Percentiles rank a stretch among this genome's conserved stretches.
Evolutionary conservation across 176 grass and related monocot genomes (phyloP).

Genomic region (Lolium rigidum): DNA sequence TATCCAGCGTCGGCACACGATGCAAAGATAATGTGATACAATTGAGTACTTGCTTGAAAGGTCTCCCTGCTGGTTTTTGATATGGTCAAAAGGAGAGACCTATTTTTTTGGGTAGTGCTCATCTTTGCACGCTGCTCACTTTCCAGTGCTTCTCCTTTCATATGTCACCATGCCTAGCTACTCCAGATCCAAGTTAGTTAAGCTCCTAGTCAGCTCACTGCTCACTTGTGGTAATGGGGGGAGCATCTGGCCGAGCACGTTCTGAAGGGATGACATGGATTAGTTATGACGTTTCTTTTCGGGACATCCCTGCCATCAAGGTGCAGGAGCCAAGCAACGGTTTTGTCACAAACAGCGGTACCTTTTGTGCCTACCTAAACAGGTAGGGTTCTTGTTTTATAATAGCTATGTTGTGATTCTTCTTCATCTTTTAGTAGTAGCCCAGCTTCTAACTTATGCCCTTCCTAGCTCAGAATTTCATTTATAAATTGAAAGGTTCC

Average conservation of each 20-base stretch:
- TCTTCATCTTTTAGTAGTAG: background rate
- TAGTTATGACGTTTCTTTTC: background rate
- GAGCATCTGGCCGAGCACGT: background rate
- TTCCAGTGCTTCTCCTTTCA: conserved; percentile 12
- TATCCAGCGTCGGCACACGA: background rate
- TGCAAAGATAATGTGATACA: background rate
- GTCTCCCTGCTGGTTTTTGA: background rate
- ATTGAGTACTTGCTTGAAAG: conserved; percentile 30
- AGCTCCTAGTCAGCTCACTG: conserved; percentile 23
- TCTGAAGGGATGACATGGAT: background rate
- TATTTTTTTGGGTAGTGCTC: conserved; percentile 25
- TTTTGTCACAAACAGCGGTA: background rate
- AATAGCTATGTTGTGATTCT: background rate
- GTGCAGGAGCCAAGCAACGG: background rate
- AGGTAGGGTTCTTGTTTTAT: background rate
- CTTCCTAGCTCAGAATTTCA: background rate
- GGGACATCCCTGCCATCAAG: background rate
- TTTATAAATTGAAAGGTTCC: background rate
- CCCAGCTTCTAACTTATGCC: background rate
- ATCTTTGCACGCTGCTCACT: conserved; percentile 27
- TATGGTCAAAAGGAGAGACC: conserved; percentile 35
- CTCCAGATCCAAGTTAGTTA: conserved; percentile 5
- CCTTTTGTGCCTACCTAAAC: background rate
- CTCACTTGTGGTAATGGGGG: background rate
- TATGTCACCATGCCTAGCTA: background rate